Evolutionary conservation across 2,329 filamentous ascomycete species (phyloP), one percentile per base, ranked within the genome.

Genomic region (Diplodia seriata): DNA sequence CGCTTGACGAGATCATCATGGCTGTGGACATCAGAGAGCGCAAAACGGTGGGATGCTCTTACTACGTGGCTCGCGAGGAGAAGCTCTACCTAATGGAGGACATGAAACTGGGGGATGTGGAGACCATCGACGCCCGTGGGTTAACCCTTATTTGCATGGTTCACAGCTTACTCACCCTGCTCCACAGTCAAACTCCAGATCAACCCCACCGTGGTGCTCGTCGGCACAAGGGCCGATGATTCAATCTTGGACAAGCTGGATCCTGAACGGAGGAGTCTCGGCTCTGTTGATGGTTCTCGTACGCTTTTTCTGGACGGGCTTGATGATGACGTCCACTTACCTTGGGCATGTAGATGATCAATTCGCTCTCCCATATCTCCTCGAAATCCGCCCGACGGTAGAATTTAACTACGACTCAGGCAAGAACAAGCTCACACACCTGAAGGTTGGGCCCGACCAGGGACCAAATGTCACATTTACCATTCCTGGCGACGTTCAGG

Each of bases 51-150:
- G 94, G 94, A 0, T 97, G 93, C 76, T 90, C 92, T 55, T 97
- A 94, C 75, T 97, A 94, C 75, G 82, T 90, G 56, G 88, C 89
- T 6, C 81, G 85, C 31, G 87, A 93, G 49, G 89, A 91, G 73
- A 87, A 84, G 43, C 78, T 97, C 3, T 90, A 87, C 68, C 83
- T 97, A 53, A 89, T 96, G 75, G 89, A 94, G 75, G 94, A 97
- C 72, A 84, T 92, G 11, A 84, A 86, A 18, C 83, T 88, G 71
- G 90, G 89, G 4, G 89, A 87, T n/a, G 76, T 87, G n/a, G 89
- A 92, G 43, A 81, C 90, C 14, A 74, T 85, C 15, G 81, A 85
- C 70, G 73, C 79, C 57, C 73, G 83, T 83, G 69, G 71, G 81
- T 76, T 23, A 18, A 36, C 11, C 1, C n/a, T 47, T n/a, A 2